phyloP scores from a whole-genome alignment of 108 stramenopile species.

The Nitzschia putrida region DNA sequence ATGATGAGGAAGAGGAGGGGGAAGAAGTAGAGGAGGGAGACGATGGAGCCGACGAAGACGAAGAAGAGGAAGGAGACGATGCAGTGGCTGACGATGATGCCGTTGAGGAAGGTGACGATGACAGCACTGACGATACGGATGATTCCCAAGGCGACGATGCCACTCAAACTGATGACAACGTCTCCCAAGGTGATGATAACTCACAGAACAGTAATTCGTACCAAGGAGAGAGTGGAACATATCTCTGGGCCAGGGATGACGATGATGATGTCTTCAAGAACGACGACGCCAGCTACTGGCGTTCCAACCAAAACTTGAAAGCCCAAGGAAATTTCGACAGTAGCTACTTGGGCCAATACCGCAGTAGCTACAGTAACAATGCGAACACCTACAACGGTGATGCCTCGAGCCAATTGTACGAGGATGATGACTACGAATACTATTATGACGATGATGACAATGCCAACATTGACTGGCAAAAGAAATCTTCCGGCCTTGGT shows the following conservation, averaged over 20 bases:
- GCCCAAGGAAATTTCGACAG: constrained; percentile 3
- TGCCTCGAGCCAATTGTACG: neutral
- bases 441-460: neutral
- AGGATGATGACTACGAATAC: neutral
- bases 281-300: neutral
- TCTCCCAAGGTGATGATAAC: neutral
- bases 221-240: neutral
- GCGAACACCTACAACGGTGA: constrained; percentile 6
- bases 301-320: neutral
- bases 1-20: neutral
- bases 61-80: constrained; percentile 1
- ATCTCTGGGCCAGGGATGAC: constrained; percentile 22
- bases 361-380: neutral
- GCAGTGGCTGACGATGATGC: constrained; percentile 3
- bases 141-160: neutral
- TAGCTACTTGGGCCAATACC: neutral
- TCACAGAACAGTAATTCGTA: neutral
- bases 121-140: neutral
- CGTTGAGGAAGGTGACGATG: neutral
- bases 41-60: neutral
- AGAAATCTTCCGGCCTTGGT: neutral
- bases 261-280: constrained; percentile 15
- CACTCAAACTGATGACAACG: neutral
- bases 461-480: neutral
- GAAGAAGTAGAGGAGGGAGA: neutral